phyloP scores from a whole-genome alignment of 176 grass and related monocot genomes.

The Juncus effusus region DNA sequence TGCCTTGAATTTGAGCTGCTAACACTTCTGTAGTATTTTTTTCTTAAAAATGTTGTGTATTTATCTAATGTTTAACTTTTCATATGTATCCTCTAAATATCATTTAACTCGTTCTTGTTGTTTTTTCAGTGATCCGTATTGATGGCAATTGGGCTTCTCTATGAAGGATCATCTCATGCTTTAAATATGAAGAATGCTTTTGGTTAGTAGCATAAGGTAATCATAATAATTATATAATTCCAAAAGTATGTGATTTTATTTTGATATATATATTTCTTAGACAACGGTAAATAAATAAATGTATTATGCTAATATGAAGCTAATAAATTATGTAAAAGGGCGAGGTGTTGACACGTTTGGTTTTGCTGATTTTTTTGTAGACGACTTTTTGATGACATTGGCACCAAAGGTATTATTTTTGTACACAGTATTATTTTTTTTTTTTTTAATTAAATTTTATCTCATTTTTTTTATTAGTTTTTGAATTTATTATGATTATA shows the following conservation, averaged over 20 bases:
- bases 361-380: slow-evolving; percentile 80
- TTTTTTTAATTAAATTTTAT: neutral
- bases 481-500: slow-evolving; percentile 7
- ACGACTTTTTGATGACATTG: slow-evolving; percentile 82
- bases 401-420: slow-evolving; percentile 75
- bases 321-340: slow-evolving; percentile 38
- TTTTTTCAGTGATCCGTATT: slow-evolving; percentile 69
- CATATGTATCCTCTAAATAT: neutral
- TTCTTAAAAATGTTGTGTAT: too few species aligned
- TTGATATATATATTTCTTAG: too few species aligned
- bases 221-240: too few species aligned
- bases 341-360: slow-evolving; percentile 63
- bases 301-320: slow-evolving; percentile 10
- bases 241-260: slow-evolving; percentile 5
- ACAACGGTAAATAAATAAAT: slow-evolving; percentile 21
- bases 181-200: slow-evolving; percentile 96
- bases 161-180: slow-evolving; percentile 90
- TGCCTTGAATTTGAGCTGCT: slow-evolving; percentile 73
- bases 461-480: slow-evolving; percentile 4
- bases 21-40: slow-evolving; percentile 68
- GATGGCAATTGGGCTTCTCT: slow-evolving; percentile 89
- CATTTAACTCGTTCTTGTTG: slow-evolving; percentile 9
- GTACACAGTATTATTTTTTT: slow-evolving; percentile 51
- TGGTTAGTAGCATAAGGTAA: slow-evolving; percentile 92
- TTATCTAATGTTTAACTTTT: neutral